These are phyloP conservation scores for Tetrahymena thermophila DNA, from an alignment of 73 alveolate genomes.

Conservation along the genomic window DNA sequence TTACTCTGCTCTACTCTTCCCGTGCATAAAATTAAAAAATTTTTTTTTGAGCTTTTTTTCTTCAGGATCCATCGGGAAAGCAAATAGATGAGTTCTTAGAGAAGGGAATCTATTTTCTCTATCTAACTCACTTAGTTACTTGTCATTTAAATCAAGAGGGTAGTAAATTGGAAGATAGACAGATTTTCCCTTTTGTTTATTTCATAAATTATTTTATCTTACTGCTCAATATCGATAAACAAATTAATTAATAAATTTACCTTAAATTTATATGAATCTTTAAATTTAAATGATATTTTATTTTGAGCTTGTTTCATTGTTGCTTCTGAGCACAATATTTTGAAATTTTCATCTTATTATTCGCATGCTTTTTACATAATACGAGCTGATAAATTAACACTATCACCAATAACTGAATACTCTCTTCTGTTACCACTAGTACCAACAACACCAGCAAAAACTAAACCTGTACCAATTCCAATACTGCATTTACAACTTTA, in stretches of 20 bases:
- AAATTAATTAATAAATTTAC: not conserved
- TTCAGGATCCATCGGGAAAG: not conserved
- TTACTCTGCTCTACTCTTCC: not conserved
- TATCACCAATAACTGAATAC: conserved; percentile 91
- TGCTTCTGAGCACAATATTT: conserved; percentile 10
- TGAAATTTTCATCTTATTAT: not conserved
- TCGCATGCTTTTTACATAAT: conserved; percentile 55
- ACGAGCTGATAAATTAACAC: conserved; percentile 92
- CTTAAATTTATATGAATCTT: not conserved
- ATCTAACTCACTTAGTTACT: not conserved
- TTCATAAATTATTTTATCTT: not conserved
- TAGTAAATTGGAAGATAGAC: not conserved
- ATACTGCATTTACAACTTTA: conserved; percentile 60
- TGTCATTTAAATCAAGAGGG: not conserved
- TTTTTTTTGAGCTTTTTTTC: not conserved
- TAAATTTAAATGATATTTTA: not conserved
- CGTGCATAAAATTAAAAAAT: not conserved
- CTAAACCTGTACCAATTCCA: conserved; percentile 93
- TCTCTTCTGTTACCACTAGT: conserved; percentile 94
- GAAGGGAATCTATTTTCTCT: not conserved
- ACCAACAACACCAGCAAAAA: conserved; percentile 94
- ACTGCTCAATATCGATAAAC: not conserved
- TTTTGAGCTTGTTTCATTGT: not conserved
- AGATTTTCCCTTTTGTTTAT: not conserved
- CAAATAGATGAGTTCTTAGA: not conserved